Evolutionary conservation across 2,329 filamentous ascomycete genomes (phyloP).

Genomic region (Didymosphaeria variabile): DNA sequence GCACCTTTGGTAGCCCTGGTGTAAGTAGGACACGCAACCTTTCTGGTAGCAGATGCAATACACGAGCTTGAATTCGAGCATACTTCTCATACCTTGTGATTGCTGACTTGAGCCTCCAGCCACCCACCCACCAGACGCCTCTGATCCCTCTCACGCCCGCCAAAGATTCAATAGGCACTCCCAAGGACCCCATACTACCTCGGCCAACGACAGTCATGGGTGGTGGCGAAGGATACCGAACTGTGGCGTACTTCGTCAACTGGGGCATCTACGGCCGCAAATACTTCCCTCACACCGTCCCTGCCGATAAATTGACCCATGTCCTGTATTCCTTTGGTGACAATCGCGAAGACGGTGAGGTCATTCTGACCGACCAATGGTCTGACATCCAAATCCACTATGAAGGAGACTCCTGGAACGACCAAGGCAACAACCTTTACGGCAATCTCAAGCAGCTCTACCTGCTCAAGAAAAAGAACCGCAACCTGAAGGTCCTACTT

Average conservation of each 20-base stretch:
- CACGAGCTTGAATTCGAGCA: background rate
- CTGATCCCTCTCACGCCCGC: background rate
- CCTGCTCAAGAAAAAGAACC: constrained; percentile 77
- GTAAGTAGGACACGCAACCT: background rate
- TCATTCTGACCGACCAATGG: constrained; percentile 40
- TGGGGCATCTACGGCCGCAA: constrained; percentile 89
- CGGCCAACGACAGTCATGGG: constrained; percentile 22
- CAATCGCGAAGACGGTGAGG: constrained; percentile 81
- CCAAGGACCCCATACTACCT: background rate
- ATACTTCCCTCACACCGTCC: constrained; percentile 85
- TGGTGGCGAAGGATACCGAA: constrained; percentile 58
- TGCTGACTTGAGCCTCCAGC: background rate
- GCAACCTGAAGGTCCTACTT: constrained; percentile 80
- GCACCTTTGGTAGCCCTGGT: constrained; percentile 7
- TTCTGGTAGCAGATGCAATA: background rate
- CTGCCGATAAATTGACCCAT: constrained; percentile 83
- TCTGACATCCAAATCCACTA: constrained; percentile 65
- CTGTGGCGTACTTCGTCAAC: constrained; percentile 79
- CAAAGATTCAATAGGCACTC: background rate
- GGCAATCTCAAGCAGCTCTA: constrained; percentile 81
- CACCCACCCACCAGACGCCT: background rate
- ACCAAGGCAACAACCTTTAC: constrained; percentile 75
- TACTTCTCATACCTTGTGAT: background rate
- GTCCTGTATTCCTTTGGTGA: constrained; percentile 93
- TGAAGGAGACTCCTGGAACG: constrained; percentile 68